Evolutionary conservation across 2,329 filamentous ascomycete genomes (phyloP).

Genomic region (Ophiostoma sp.): DNA sequence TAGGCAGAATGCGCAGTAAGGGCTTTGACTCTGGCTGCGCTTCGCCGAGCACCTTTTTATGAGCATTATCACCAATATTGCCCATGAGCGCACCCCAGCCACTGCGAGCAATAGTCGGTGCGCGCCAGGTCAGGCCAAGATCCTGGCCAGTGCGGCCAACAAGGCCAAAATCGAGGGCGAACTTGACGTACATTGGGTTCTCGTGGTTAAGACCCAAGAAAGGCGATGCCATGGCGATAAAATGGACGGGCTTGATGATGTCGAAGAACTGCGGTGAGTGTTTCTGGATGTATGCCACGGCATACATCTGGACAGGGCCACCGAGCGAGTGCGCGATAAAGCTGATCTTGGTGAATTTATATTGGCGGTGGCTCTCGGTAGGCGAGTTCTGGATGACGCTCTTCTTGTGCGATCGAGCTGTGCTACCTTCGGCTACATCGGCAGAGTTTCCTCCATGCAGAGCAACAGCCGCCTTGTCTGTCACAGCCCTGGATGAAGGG

Average conservation of each 20-base stretch:
- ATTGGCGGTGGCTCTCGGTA: slow-evolving; percentile 47
- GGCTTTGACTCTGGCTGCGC: slow-evolving; percentile 78
- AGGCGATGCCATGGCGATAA: slow-evolving; percentile 79
- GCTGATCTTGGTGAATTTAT: slow-evolving; percentile 88
- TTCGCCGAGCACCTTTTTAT: slow-evolving; percentile 52
- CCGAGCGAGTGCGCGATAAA: slow-evolving; percentile 91
- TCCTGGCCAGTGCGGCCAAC: slow-evolving; percentile 96
- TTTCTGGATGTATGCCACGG: slow-evolving; percentile 93
- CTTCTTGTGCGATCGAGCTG: slow-evolving; percentile 37
- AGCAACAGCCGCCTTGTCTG: slow-evolving; percentile 40
- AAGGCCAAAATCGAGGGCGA: slow-evolving; percentile 90
- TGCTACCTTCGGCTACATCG: background rate
- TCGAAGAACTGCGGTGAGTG: slow-evolving; percentile 90
- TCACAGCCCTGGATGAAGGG: slow-evolving; percentile 52
- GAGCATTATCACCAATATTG: slow-evolving; percentile 65
- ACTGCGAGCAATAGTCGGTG: slow-evolving; percentile 75
- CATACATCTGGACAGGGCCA: slow-evolving; percentile 86
- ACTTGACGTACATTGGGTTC: slow-evolving; percentile 94
- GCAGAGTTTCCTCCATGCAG: slow-evolving; percentile 19
- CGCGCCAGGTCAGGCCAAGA: slow-evolving; percentile 87
- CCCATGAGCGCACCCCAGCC: slow-evolving; percentile 86
- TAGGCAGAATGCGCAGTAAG: slow-evolving; percentile 79
- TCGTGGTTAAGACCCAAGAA: slow-evolving; percentile 93
- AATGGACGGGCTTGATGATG: slow-evolving; percentile 80
- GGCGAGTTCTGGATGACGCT: slow-evolving; percentile 46